A percentile compares a stretch with the other conserved stretches of the same genome.
phyloP scores from a whole-genome alignment of 768 basidiomycete genomes.

The Tricholoma sp. region DNA sequence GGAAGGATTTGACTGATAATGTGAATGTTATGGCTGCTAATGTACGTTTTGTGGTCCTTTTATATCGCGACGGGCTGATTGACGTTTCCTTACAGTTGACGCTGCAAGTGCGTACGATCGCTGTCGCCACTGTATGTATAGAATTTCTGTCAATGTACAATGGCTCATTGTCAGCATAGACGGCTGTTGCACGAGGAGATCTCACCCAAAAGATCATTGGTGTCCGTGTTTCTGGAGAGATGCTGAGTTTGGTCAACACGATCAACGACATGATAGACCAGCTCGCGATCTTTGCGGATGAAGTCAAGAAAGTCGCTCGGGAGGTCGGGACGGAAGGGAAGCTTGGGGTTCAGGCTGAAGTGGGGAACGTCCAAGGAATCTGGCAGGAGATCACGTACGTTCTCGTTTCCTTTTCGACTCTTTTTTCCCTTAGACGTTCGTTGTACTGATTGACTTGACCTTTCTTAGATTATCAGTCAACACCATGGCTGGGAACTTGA shows the following conservation, averaged over 20 bases:
- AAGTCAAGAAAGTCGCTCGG: too few relatives aligned
- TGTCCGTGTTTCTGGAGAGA: conserved; percentile 92
- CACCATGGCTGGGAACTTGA: conserved; percentile 94
- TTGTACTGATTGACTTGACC: neutral
- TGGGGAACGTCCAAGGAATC: too few relatives aligned
- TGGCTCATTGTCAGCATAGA: conserved; percentile 24
- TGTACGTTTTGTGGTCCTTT: conserved; percentile 36
- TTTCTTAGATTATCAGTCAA: conserved; percentile 80
- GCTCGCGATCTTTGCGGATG: conserved; percentile 41
- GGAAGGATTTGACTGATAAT: too few relatives aligned
- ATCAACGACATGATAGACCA: conserved; percentile 85
- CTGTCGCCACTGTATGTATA: neutral
- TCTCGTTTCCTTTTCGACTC: conserved; percentile 24
- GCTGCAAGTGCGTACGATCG: conserved; percentile 21
- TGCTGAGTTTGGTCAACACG: conserved; percentile 92
- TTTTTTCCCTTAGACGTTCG: too few relatives aligned
- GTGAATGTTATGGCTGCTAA: conserved; percentile 43
- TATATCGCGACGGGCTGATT: conserved; percentile 72
- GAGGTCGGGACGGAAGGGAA: too few relatives aligned
- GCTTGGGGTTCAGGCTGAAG: too few relatives aligned
- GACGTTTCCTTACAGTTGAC: conserved; percentile 90
- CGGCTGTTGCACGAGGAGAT: conserved; percentile 91
- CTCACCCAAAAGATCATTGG: conserved; percentile 91
- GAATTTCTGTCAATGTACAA: neutral
- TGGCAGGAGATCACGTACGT: conserved; percentile 48